Conservation (phyloP, 164 flowering plant species). For the Stephania cephalantha region DNA sequence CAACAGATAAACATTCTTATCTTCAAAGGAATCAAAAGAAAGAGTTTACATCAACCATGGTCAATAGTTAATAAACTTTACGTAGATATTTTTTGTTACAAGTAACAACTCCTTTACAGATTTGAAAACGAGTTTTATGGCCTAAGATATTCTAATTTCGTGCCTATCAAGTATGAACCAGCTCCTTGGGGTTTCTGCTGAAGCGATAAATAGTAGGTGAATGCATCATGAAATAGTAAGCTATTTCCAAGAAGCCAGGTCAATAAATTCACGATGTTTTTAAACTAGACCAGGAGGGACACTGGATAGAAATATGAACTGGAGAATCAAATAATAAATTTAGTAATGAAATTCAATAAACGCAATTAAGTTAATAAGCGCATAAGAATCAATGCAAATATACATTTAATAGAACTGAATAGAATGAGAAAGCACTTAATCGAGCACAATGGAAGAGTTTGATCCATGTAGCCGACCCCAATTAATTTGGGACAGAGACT, state of each 20-base stretch:
- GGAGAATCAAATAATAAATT: background rate
- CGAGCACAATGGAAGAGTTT: too few relatives aligned
- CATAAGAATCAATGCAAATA: background rate
- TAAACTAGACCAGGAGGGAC: background rate
- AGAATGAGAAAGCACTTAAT: too few relatives aligned
- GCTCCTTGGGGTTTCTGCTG: background rate
- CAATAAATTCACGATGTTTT: too few relatives aligned
- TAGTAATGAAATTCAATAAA: background rate
- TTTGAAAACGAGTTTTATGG: background rate
- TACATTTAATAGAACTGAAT: background rate
- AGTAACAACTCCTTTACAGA: background rate
- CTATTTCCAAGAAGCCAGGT: background rate
- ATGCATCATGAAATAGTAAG: background rate
- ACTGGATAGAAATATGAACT: background rate
- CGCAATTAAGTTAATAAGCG: background rate
- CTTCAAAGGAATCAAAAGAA: background rate
- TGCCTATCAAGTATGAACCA: background rate
- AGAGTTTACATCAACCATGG: background rate
- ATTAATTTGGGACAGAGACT: too few relatives aligned
- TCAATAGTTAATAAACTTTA: background rate
- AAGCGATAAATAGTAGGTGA: background rate
- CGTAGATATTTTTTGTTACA: background rate
- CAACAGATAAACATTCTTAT: background rate
- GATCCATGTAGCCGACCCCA: too few relatives aligned
- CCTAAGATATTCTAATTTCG: background rate